A percentile compares a stretch with the other conserved stretches of the same genome.
Conservation (phyloP, 2,329 filamentous ascomycete species). For the Talaromyces pinophilus region DNA sequence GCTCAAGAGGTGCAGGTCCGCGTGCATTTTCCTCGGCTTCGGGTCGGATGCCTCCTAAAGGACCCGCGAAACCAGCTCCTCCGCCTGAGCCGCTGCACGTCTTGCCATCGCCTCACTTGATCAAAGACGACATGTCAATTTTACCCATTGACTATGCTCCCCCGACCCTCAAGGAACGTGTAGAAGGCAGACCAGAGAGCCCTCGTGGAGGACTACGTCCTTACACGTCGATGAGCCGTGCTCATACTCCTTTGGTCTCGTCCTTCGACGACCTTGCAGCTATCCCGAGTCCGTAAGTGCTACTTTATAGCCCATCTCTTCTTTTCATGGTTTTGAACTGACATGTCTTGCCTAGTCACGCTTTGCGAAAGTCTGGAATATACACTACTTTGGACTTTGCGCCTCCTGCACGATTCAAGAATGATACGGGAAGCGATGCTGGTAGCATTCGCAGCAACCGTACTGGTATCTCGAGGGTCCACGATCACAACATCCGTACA, state of each 20-base stretch:
- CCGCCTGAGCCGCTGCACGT: slow-evolving; percentile 73
- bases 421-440: slow-evolving; percentile 47
- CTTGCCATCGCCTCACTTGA: slow-evolving; percentile 80
- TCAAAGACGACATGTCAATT: slow-evolving; percentile 79
- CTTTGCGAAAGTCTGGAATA: slow-evolving; percentile 52
- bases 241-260: slow-evolving; percentile 75
- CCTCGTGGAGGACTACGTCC: slow-evolving; percentile 61
- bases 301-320: background rate
- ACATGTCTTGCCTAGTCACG: slow-evolving; percentile 38
- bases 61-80: slow-evolving; percentile 62
- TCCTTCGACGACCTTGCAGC: slow-evolving; percentile 82
- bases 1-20: slow-evolving; percentile 49
- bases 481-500: slow-evolving; percentile 70
- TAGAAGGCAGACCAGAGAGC: slow-evolving; percentile 66
- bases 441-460: slow-evolving; percentile 66
- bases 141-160: slow-evolving; percentile 84
- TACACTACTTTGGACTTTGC: slow-evolving; percentile 54
- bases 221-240: slow-evolving; percentile 72
- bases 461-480: slow-evolving; percentile 71
- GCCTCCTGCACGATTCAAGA: slow-evolving; percentile 51
- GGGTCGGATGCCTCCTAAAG: slow-evolving; percentile 46
- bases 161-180: slow-evolving; percentile 64
- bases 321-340: background rate
- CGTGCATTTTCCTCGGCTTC: slow-evolving; percentile 67
- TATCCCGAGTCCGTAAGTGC: slow-evolving; percentile 89